phyloP scores from a whole-genome alignment of 2,329 filamentous ascomycete genomes.

The Elsinoe necatrix region DNA sequence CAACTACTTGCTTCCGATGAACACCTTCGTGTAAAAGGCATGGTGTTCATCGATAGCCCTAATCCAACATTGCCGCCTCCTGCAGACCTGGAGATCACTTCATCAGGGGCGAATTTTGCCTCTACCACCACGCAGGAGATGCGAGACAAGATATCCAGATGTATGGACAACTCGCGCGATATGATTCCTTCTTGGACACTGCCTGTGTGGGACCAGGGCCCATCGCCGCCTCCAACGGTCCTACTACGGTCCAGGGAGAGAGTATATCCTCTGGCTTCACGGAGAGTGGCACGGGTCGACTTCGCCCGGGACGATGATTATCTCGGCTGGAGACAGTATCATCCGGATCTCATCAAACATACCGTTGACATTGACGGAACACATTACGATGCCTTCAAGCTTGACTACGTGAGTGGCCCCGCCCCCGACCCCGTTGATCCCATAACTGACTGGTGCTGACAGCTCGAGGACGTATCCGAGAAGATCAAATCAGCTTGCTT shows the following conservation, averaged over 20 bases:
- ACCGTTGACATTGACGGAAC: neutral
- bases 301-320: neutral
- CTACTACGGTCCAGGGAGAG: constrained; percentile 1
- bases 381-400: constrained; percentile 8
- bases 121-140: neutral
- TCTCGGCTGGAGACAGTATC: neutral
- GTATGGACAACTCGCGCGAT: neutral
- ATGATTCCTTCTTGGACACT: neutral
- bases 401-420: constrained; percentile 5
- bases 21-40: neutral
- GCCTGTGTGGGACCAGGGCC: neutral
- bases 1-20: neutral
- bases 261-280: neutral
- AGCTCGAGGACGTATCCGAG: neutral
- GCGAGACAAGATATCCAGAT: constrained; percentile 8
- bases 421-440: neutral
- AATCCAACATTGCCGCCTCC: neutral
- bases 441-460: neutral
- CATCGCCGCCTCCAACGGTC: neutral
- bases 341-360: neutral
- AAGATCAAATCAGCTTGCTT: neutral
- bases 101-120: neutral
- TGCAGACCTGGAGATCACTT: neutral
- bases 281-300: neutral
- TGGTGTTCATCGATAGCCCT: constrained; percentile 5